Base-by-base conservation (phyloP, 1,284 basidiomycete genomes). In the Taiwanofungus camphoratus region DNA sequence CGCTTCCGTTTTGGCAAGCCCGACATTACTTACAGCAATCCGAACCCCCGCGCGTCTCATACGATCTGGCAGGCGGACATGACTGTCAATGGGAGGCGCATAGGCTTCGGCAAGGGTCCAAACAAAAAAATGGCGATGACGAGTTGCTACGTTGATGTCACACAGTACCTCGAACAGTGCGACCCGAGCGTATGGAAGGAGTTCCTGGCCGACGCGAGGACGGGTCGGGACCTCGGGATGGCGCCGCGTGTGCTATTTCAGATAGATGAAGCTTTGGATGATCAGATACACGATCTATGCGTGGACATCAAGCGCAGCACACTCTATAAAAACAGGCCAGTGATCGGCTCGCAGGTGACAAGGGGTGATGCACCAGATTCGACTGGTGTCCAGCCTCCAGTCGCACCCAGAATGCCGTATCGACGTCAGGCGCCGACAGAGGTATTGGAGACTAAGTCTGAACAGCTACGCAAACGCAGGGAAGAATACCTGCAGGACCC, bases 101-200 rank as follows among this genome's bases (percentile, higher is more conserved):
- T 98, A 44, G 94, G 92, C 7, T 72, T 90, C 53, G 92, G 88
- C 7, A 63, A 71, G 9, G 87, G 76, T 6, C 18, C 61, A 6
- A 79, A 56, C 56, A 97, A 97, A 69, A 96, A 95, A 66, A 62
- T 61, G 5, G 85, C 94, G 0, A 74, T 80, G 54, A 69, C 78
- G 18, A 74, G 76, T 48, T 91, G 87, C 60, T 95, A 89, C 61
- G 76, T 97, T 46, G 93, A 97, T 59, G 90, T 93, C 41, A 82
- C 86, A 0, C 74, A 81, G 38, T 94, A 95, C 63, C 75, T 98
- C 50, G 89, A 93, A 56, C 73, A 71, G 46, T 92, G 87, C 57
- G 93, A 97, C 62, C 72, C 76, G 0, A 72, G 73, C 2, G 71
- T 97, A 16, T 98, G 93, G 92, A 68, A 73, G 46, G 69, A 76